phyloP scores from a whole-genome alignment of 2,329 filamentous ascomycete species.

The Bimuria novae-zelandiae region DNA sequence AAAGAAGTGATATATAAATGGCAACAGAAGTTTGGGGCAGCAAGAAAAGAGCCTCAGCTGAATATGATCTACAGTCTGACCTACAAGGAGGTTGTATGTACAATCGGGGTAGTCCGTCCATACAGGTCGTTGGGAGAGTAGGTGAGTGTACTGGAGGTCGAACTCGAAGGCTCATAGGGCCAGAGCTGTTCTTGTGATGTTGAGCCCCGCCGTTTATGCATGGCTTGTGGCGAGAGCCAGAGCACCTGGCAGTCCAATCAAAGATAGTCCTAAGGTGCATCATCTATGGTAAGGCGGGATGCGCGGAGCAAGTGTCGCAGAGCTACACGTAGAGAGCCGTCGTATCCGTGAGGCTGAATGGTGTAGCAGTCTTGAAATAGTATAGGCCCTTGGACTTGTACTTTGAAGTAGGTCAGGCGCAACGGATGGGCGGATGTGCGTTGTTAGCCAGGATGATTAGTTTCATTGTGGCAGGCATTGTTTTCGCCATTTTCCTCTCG shows the following conservation, averaged over 20 bases:
- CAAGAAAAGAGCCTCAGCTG: background rate
- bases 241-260: background rate
- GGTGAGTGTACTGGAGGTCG: background rate
- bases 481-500: too few relatives aligned
- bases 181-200: background rate
- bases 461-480: too few relatives aligned
- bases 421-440: too few relatives aligned
- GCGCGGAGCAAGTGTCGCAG: background rate
- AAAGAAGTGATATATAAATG: constrained; percentile 5
- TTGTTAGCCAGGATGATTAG: too few relatives aligned
- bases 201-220: background rate
- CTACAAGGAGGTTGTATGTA: background rate
- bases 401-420: too few relatives aligned
- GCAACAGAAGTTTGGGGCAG: background rate
- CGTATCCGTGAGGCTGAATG: background rate
- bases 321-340: constrained; percentile 1
- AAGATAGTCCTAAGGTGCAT: background rate
- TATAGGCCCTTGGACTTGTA: background rate
- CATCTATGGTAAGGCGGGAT: background rate
- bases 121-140: background rate
- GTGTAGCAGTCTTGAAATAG: background rate
- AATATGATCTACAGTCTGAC: constrained; percentile 1
- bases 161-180: background rate
- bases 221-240: background rate
- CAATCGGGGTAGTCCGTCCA: background rate